phyloP scores from a whole-genome alignment of 179 eudicot genomes.

The Monotropa hypopitys region DNA sequence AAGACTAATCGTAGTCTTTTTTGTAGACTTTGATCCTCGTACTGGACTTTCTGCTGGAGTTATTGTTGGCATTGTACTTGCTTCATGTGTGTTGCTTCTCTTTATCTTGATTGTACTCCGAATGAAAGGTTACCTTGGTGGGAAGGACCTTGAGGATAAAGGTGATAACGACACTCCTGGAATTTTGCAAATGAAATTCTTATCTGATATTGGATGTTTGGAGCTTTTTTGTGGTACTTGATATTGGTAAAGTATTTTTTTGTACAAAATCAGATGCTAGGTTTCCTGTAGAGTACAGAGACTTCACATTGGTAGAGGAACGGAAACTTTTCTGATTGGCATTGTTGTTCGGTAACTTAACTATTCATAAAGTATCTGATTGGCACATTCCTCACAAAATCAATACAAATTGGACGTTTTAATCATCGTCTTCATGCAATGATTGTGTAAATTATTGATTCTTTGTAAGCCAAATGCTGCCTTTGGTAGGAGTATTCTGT shows the following conservation, averaged over 20 bases:
- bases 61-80: conserved; percentile 47
- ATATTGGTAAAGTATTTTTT: neutral
- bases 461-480: neutral
- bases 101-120: conserved; percentile 28
- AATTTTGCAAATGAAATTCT: neutral
- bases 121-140: conserved; percentile 32
- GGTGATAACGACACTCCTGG: conserved; percentile 20
- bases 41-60: conserved; percentile 53
- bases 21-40: conserved; percentile 41
- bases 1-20: neutral
- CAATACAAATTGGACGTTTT: neutral
- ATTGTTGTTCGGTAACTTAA: too few species aligned
- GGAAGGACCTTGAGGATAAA: conserved; percentile 33
- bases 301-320: neutral
- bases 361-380: too few species aligned
- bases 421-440: neutral
- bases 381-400: neutral
- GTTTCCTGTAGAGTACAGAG: neutral
- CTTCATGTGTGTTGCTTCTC: conserved; percentile 30
- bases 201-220: neutral
- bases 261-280: neutral
- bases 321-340: neutral
- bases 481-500: neutral
- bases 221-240: neutral
- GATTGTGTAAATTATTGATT: neutral